Percentiles rank a stretch among this genome's conserved stretches.
Evolutionary conservation across 129 eudicot genomes (phyloP).

Genomic region (Helianthus tuberosus): DNA sequence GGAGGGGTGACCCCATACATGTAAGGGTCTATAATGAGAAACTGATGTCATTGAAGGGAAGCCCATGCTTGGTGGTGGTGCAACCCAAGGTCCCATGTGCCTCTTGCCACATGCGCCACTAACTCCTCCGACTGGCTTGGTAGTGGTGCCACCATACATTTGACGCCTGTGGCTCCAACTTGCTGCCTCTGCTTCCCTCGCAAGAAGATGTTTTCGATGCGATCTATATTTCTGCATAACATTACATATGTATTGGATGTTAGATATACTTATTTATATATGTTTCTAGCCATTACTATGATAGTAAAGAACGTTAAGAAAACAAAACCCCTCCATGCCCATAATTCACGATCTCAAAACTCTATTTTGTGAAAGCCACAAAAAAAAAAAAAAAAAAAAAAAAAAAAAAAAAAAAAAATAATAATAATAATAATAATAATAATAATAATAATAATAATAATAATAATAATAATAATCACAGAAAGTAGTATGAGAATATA

Average conservation of each 20-base stretch:
- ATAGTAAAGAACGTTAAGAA: neutral
- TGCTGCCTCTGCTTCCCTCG: slow-evolving; percentile 94
- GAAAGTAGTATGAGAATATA: no score
- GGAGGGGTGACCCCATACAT: slow-evolving; percentile 98
- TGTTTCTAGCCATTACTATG: no score
- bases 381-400: no score
- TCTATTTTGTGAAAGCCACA: neutral
- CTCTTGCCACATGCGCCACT: slow-evolving; percentile 42
- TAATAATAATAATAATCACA: no score
- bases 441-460: no score
- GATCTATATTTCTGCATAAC: slow-evolving; percentile 85
- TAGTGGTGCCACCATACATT: slow-evolving; percentile 52
- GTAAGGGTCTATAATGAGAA: slow-evolving; percentile 82
- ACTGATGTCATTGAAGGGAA: slow-evolving; percentile 70
- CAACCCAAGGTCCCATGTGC: slow-evolving; percentile 66
- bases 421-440: no score
- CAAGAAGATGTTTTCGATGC: slow-evolving; percentile 81
- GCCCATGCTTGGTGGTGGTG: slow-evolving; percentile 79
- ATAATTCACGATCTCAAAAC: neutral
- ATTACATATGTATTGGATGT: neutral
- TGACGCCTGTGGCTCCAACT: slow-evolving; percentile 90
- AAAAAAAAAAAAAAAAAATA: no score
- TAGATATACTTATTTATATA: no score
- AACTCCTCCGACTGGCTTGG: slow-evolving; percentile 42
- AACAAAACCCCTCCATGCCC: neutral